phyloP scores from a whole-genome alignment of 2,329 filamentous ascomycete genomes.

The Arthroderma uncinatum region DNA sequence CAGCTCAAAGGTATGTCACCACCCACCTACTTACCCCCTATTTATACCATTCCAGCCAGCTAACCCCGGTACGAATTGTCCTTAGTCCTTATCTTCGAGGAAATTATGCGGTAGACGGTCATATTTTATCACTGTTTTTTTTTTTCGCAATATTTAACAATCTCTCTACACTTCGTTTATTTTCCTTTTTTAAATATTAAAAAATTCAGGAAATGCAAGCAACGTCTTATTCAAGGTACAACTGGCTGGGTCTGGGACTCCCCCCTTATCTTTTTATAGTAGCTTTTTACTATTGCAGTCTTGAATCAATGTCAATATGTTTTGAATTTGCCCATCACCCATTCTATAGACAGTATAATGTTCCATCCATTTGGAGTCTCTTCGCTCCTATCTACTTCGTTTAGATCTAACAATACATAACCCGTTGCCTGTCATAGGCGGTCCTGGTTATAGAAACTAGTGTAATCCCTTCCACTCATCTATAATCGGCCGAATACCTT shows the following conservation, averaged over 20 bases:
- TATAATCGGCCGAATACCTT: conserved; percentile 51
- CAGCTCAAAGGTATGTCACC: conserved; percentile 67
- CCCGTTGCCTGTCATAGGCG: too few species aligned
- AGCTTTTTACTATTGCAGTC: conserved; percentile 2
- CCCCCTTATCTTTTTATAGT: not conserved
- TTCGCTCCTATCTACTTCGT: not conserved
- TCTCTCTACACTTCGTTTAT: not conserved
- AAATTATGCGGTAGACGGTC: conserved; percentile 68
- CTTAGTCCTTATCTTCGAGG: conserved; percentile 77
- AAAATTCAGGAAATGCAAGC: not conserved
- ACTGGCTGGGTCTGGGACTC: conserved; percentile 2
- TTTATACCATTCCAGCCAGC: not conserved
- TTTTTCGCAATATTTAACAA: not conserved
- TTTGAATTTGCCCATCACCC: not conserved
- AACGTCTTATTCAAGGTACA: not conserved
- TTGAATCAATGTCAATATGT: not conserved
- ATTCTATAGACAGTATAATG: not conserved
- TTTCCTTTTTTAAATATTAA: not conserved
- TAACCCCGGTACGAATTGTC: conserved; percentile 19
- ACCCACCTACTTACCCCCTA: not conserved
- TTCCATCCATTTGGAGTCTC: not conserved
- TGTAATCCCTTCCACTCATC: conserved; percentile 1
- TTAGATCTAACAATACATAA: too few species aligned
- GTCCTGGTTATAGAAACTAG: not conserved
- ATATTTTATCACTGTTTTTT: not conserved